Base-by-base conservation (phyloP, 1,284 basidiomycete species). In the Blastosporella zonata region DNA sequence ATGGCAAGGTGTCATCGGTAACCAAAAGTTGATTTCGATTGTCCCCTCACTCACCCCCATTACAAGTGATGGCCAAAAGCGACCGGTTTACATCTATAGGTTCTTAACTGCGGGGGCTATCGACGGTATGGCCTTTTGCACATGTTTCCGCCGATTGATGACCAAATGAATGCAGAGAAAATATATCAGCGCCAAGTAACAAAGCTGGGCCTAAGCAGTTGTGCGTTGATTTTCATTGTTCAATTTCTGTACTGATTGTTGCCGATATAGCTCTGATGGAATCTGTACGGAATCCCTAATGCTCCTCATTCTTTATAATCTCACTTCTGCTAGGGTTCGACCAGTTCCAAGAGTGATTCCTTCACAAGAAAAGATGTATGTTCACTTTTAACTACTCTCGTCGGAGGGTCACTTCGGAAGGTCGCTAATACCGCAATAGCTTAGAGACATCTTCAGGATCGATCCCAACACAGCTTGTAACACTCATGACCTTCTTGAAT, bases 1-100 rank as follows among this genome's bases (percentile, higher is more conserved):
- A 99, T 99, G 96, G 96, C 94, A 44, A 83, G 97, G 41, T 97
- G 96, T 60, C 92, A 95, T 67, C 81, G 92, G 92, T 93, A 53
- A 52, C 22, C 37, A 3, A 38, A 40, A 2, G 22, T 22, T 25
- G 12, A 20, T 10, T 35, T 20, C 34, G 10, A 18, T 35, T 15
- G 17, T 42, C 36, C 10, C 25, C 10, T 31, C 12, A 13, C 29
- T 13, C 13, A 7, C 12, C 29, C 3, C 13, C 13, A 12, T 37
- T 40, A 31, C 37, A 58, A 94, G 92, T 18, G 96, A 99, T 68
- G 97, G 97, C 0, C 97, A 99, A 69, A 95, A 90, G 63, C 82
- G 84, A 31, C 84, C 88, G 0, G 93, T 96, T 0, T 95, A 84
- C 67, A 97, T 99, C 48, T 99, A 99, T 66, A 82, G 97, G 22